Conservation (phyloP, 768 basidiomycete genomes). For the Xerocomus potaroensis region DNA sequence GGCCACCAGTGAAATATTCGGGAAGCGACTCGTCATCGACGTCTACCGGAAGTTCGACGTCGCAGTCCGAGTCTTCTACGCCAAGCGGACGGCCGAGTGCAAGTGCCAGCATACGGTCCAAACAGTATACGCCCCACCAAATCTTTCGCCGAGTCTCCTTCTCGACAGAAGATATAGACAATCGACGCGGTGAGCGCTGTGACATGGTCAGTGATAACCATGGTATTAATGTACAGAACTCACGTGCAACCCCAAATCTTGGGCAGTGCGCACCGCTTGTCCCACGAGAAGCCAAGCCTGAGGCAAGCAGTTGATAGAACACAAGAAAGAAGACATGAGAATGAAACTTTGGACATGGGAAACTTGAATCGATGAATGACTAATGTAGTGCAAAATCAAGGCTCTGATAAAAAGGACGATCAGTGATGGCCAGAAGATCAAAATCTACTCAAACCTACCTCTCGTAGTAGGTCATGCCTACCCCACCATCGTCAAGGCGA, state of each 20-base stretch:
- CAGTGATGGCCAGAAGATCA: conserved; percentile 1
- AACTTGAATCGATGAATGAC: conserved; percentile 78
- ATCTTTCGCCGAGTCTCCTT: conserved; percentile 89
- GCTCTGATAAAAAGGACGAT: conserved; percentile 46
- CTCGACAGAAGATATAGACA: conserved; percentile 66
- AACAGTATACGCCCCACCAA: conserved; percentile 91
- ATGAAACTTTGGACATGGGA: conserved; percentile 89
- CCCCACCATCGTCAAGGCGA: conserved; percentile 69
- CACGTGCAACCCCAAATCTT: conserved; percentile 91
- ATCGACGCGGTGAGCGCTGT: conserved; percentile 78
- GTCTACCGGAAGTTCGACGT: conserved; percentile 79
- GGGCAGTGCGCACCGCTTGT: conserved; percentile 84
- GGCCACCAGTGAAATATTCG: conserved; percentile 66
- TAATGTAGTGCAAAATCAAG: conserved; percentile 88
- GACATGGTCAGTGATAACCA: conserved; percentile 14
- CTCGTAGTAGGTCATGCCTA: conserved; percentile 89
- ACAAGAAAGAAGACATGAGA: conserved; percentile 85
- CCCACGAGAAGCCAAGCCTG: conserved; percentile 93
- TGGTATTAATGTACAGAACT: conserved; percentile 29
- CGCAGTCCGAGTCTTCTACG: conserved; percentile 86
- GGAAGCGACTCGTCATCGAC: conserved; percentile 77
- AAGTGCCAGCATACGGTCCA: conserved; percentile 90
- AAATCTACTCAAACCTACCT: conserved; percentile 44
- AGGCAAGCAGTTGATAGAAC: conserved; percentile 89
- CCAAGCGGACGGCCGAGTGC: conserved; percentile 86